Percentiles rank a stretch among this genome's conserved stretches.
Conservation (phyloP, 164 flowering plant genomes). For the Aristolochia contorta region DNA sequence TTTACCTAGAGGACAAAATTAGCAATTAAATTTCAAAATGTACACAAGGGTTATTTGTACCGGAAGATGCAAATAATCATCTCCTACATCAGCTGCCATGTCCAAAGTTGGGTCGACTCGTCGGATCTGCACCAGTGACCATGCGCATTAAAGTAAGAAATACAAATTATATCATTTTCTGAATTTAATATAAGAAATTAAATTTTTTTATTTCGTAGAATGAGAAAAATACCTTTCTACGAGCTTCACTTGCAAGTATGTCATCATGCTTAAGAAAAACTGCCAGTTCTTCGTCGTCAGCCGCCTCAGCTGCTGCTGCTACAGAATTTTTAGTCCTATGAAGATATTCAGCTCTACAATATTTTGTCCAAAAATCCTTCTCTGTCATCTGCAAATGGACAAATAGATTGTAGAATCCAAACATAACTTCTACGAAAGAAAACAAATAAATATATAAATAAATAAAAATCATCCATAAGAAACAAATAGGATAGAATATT, state of each 20-base stretch:
- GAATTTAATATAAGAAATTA: neutral
- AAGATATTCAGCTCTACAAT: constrained; percentile 87
- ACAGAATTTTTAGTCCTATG: constrained; percentile 60
- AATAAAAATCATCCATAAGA: neutral
- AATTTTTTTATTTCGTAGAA: neutral
- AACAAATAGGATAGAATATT: neutral
- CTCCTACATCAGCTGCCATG: constrained; percentile 95
- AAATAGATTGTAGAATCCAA: neutral
- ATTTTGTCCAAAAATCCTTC: constrained; percentile 88
- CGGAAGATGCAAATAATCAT: constrained; percentile 86
- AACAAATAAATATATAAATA: too few species aligned
- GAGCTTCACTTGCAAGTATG: constrained; percentile 72
- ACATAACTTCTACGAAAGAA: too few species aligned
- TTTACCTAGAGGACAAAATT: too few species aligned
- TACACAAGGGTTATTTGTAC: constrained; percentile 26
- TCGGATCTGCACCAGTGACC: constrained; percentile 71
- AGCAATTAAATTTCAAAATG: neutral
- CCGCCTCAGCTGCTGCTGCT: constrained; percentile 98
- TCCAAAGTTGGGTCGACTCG: constrained; percentile 92
- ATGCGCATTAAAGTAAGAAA: constrained; percentile 3
- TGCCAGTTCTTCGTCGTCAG: constrained; percentile 97
- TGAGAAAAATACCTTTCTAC: constrained; percentile 47
- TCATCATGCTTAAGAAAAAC: constrained; percentile 81
- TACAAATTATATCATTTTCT: neutral
- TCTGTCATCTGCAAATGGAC: constrained; percentile 59